phyloP scores from a whole-genome alignment of 78 protist species.

The Dictyostelium purpureum region DNA sequence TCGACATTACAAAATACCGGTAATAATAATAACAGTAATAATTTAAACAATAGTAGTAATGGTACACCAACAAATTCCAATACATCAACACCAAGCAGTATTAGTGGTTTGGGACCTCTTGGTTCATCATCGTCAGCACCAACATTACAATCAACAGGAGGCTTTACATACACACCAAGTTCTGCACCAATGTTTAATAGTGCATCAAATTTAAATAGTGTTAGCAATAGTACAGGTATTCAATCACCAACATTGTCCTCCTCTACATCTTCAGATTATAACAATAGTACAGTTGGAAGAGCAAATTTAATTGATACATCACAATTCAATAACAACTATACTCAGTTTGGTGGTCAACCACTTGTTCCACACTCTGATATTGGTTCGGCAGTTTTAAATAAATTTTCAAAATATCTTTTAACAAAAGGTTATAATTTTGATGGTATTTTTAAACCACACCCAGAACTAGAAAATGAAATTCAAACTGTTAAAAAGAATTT shows the following conservation, averaged over 20 bases:
- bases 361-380: constrained; percentile 31
- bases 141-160: neutral
- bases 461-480: constrained; percentile 39
- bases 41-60: neutral
- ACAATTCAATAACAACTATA: neutral
- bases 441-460: constrained; percentile 22
- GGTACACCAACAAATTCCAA: neutral
- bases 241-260: neutral
- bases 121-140: neutral
- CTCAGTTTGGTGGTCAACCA: constrained; percentile 34
- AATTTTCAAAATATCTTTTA: constrained; percentile 17
- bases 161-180: too few species aligned
- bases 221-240: neutral
- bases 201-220: neutral
- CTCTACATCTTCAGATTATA: neutral
- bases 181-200: neutral
- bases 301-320: neutral
- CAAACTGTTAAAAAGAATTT: constrained; percentile 58
- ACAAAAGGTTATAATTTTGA: constrained; percentile 6
- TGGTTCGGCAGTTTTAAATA: constrained; percentile 21
- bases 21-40: neutral
- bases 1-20: too few species aligned
- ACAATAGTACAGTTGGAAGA: too few species aligned
- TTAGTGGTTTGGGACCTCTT: constrained; percentile 13
- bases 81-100: neutral